Evolutionary conservation across 768 basidiomycete genomes (phyloP), one percentile per base, ranked within the genome.

Genomic region (Lactifluus volemus): DNA sequence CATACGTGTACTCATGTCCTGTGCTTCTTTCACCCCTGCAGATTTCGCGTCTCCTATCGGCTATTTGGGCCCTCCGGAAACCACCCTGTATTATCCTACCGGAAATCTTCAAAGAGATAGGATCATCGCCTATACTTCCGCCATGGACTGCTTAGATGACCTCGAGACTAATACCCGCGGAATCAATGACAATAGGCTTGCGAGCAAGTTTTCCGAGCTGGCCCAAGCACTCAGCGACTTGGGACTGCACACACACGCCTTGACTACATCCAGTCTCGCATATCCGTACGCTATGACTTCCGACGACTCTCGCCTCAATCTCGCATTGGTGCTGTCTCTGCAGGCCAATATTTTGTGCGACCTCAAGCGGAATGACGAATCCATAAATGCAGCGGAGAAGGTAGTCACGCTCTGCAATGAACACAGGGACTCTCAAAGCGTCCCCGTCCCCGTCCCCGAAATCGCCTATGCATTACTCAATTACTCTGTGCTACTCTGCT

Each of bases 151-250:
- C 34, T 42, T 58, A 4, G 56, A 62, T 11, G 51, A 58, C 3
- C 5, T 62, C 8, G 38, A 42, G 12, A 29, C 4, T 34, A 8
- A 48, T 19, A 45, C 48, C 41, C 25, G 15, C 2, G 41, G 30
- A 25, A n/a, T n/a, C n/a, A 36, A 42, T 2, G 36, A 58, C 34
- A 9, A 10, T 8, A 9, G 7, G 32, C 36, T 62, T 14, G 47
- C 56, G 5, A 39, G 5, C 11, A 41, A 42, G 52, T 39, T 49
- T 42, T 29, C 32, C 9, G 52, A 53, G 32, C 56, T 62, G 30
- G 47, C 56, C 4, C 61, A 62, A 29, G 56, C 61, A 17, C 47
- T 62, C 47, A 62, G 12, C n/a, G 61, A 62, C 41, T 17, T 62
- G 15, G 61, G 61, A 15, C 25, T 62, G 3, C 38, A 32, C 5